These are phyloP conservation scores for Irpex rosettiformis DNA, from an alignment of 1,284 basidiomycete genomes.

Conservation along the genomic window DNA sequence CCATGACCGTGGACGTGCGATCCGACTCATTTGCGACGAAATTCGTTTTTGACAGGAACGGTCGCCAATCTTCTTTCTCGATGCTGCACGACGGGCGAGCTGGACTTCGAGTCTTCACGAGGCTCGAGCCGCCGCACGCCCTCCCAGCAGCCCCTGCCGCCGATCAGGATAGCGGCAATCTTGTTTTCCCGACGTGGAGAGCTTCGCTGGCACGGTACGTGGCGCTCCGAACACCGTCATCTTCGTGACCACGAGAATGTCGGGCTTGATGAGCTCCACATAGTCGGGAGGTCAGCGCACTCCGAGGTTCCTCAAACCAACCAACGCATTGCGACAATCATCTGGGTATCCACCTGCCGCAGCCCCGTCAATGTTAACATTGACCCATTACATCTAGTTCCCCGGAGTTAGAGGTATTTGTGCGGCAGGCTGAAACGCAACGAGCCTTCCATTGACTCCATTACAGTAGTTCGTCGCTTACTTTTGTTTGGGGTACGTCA, in stretches of 20 bases:
- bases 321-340: neutral
- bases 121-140: neutral
- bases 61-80: neutral
- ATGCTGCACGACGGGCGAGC: neutral
- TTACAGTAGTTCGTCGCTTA: neutral
- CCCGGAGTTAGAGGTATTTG: neutral
- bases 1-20: neutral
- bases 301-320: neutral
- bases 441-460: neutral
- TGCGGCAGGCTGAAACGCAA: neutral
- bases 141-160: neutral
- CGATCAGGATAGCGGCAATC: neutral
- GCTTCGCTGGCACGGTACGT: neutral
- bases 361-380: neutral
- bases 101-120: no score
- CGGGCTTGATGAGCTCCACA: neutral
- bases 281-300: neutral
- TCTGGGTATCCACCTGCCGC: neutral
- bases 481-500: neutral
- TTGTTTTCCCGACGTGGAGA: neutral
- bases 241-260: neutral
- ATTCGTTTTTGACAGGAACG: neutral
- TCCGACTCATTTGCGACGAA: conserved; percentile 1
- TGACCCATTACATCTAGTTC: no score
- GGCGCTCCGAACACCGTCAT: neutral